Evolutionary conservation across 164 flowering plant genomes (phyloP).

Genomic region (Berberis thunbergii): DNA sequence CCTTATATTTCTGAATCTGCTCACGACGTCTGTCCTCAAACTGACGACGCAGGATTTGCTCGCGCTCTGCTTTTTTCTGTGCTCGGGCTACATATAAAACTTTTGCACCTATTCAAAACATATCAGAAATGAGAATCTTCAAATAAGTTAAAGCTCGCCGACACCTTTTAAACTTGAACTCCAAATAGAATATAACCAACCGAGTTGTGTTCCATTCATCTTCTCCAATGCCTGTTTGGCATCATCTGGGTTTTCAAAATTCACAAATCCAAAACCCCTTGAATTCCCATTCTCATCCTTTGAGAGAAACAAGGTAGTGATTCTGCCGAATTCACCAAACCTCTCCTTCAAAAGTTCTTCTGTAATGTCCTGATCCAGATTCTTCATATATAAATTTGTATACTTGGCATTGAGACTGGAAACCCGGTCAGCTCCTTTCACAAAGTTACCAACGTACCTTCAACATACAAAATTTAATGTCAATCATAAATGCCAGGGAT

Average conservation of each 20-base stretch:
- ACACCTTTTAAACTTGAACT: not conserved
- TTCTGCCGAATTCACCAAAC: slow-evolving; percentile 65
- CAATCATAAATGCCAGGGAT: too few species aligned
- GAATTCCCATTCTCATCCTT: slow-evolving; percentile 60
- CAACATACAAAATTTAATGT: not conserved
- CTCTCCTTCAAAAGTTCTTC: slow-evolving; percentile 55
- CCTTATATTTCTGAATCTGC: slow-evolving; percentile 54
- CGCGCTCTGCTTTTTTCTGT: slow-evolving; percentile 77
- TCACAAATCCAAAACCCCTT: slow-evolving; percentile 88
- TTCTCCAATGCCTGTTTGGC: slow-evolving; percentile 59
- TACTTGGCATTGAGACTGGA: slow-evolving; percentile 45
- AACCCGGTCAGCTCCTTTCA: slow-evolving; percentile 54
- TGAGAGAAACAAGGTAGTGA: slow-evolving; percentile 42
- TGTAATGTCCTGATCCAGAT: slow-evolving; percentile 50
- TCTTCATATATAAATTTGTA: slow-evolving; percentile 78
- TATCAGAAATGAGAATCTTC: not conserved
- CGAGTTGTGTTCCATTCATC: slow-evolving; percentile 63
- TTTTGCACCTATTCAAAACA: slow-evolving; percentile 49
- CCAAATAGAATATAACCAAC: slow-evolving; percentile 22
- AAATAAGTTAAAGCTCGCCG: not conserved
- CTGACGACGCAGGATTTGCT: slow-evolving; percentile 44
- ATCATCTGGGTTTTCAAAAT: slow-evolving; percentile 65
- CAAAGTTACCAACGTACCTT: slow-evolving; percentile 65
- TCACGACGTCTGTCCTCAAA: slow-evolving; percentile 73
- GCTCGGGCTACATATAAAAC: slow-evolving; percentile 75